Conservation (phyloP, 148 eudicot genomes). For the Spergularia marina region DNA sequence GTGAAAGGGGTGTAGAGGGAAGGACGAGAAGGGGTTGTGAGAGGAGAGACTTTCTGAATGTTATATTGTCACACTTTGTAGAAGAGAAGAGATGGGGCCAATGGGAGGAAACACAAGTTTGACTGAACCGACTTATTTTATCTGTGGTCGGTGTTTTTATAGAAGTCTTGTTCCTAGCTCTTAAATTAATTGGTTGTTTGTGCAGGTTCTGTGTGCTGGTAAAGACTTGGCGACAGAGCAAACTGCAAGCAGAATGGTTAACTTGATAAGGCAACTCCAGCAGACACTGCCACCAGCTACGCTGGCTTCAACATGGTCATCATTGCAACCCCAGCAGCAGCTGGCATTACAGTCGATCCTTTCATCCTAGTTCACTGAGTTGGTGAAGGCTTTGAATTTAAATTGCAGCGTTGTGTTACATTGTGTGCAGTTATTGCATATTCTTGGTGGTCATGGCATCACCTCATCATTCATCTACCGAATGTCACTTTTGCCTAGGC, state of each 20-base stretch:
- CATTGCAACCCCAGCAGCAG: conserved; percentile 92
- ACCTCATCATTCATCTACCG: conserved; percentile 1
- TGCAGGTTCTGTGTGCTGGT: conserved; percentile 79
- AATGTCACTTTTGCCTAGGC: conserved; percentile 15
- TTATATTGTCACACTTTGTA: too few species aligned
- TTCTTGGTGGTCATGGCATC: conserved; percentile 16
- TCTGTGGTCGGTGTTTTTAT: not conserved
- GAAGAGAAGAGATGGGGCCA: too few species aligned
- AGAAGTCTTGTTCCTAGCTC: not conserved
- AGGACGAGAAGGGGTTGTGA: too few species aligned
- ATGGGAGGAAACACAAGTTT: too few species aligned
- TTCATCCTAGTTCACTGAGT: conserved; percentile 39
- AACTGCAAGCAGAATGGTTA: conserved; percentile 73
- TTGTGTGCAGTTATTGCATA: conserved; percentile 15
- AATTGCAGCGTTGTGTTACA: not conserved
- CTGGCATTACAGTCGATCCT: conserved; percentile 78
- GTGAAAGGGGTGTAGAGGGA: too few species aligned
- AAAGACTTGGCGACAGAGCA: conserved; percentile 90
- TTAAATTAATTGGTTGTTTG: not conserved
- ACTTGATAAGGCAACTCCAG: conserved; percentile 76
- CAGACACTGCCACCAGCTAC: conserved; percentile 82
- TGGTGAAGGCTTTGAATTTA: not conserved
- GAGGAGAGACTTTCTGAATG: too few species aligned
- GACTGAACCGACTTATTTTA: too few species aligned
- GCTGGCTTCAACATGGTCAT: conserved; percentile 74